Conservation (phyloP, 768 basidiomycete species). For the Trametes punicea region DNA sequence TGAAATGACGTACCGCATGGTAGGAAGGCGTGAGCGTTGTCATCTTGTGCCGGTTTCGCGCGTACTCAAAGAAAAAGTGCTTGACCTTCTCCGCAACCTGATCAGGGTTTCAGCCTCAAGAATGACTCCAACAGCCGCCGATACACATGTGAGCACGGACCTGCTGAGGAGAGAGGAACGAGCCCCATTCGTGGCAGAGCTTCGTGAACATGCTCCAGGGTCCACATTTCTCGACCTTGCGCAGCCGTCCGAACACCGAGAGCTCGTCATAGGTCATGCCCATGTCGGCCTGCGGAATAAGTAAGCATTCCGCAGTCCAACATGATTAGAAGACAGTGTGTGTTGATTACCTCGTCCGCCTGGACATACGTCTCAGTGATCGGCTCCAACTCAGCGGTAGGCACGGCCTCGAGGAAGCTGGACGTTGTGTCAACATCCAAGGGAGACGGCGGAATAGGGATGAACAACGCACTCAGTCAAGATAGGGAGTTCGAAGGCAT, state of each 20-base stretch:
- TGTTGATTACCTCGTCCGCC: conserved; percentile 74
- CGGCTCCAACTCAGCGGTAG: conserved; percentile 95
- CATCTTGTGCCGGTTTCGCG: conserved; percentile 98
- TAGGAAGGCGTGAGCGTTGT: conserved; percentile 92
- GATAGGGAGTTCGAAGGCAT: conserved; percentile 80
- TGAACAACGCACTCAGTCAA: conserved; percentile 56
- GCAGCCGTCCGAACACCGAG: conserved; percentile 86
- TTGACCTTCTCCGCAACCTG: conserved; percentile 98
- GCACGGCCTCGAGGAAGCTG: conserved; percentile 89
- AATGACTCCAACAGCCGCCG: no score
- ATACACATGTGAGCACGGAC: no score
- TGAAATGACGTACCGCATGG: conserved; percentile 67
- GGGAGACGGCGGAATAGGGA: conserved; percentile 5
- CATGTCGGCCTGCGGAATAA: conserved; percentile 89
- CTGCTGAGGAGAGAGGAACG: conserved; percentile 75
- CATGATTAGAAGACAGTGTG: neutral
- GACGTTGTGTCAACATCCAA: neutral
- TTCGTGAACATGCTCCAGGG: conserved; percentile 98
- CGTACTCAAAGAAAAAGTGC: conserved; percentile 94
- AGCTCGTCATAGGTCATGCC: conserved; percentile 99
- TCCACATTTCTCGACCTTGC: conserved; percentile 96
- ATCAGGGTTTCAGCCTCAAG: no score
- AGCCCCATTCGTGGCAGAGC: conserved; percentile 91
- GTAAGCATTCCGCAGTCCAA: neutral
- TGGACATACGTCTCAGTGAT: conserved; percentile 94